Conservation (phyloP, 73 alveolate genomes). For the Paramecium octaurelia region DNA sequence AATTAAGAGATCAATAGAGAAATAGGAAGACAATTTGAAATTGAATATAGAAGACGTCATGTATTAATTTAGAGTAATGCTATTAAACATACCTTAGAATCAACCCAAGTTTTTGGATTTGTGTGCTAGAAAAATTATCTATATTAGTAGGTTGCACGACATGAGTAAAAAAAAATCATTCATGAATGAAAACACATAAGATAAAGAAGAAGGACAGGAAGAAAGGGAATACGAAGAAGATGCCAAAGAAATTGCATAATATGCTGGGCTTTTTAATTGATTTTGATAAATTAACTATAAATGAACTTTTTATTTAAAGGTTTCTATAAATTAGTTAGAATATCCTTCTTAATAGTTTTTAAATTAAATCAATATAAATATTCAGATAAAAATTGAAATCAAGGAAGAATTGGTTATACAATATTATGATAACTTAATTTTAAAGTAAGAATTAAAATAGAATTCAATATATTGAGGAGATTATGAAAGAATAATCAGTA, state of each 20-base stretch:
- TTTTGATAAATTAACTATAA: not conserved
- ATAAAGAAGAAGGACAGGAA: not conserved
- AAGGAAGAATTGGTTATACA: no score
- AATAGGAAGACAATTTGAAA: not conserved
- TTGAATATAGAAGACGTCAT: not conserved
- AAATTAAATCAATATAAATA: no score
- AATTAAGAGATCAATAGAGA: not conserved
- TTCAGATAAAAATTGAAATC: no score
- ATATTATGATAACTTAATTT: no score
- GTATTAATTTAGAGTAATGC: not conserved
- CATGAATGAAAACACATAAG: not conserved
- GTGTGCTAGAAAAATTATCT: not conserved
- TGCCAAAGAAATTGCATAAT: not conserved
- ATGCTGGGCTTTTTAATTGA: not conserved
- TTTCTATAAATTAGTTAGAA: no score
- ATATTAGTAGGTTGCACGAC: not conserved
- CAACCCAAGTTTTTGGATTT: not conserved
- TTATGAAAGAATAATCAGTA: no score
- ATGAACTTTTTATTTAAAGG: not conserved
- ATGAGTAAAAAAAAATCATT: not conserved
- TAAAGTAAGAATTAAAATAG: no score
- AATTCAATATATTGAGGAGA: no score
- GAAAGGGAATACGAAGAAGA: not conserved
- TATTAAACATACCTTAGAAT: not conserved
- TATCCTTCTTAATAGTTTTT: no score